These are phyloP conservation scores for Novakomyces olei DNA, from an alignment of 805 yeast genomes.

Conservation along the genomic window DNA sequence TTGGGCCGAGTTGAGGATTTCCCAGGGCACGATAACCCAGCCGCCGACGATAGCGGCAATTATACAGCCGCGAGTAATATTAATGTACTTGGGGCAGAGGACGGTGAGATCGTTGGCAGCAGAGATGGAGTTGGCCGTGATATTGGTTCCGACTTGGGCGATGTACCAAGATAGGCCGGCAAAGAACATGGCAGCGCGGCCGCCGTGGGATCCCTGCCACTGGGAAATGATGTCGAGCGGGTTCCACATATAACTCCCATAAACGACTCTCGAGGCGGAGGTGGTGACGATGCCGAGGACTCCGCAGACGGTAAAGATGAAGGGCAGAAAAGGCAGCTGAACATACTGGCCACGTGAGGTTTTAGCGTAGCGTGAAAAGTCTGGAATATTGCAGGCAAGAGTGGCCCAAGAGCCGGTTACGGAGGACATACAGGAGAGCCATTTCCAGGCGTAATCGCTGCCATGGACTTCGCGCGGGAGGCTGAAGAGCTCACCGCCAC, in stretches of 20 bases:
- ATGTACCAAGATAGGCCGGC: constrained; percentile 26
- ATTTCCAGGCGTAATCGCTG: constrained; percentile 59
- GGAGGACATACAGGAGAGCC: constrained; percentile 31
- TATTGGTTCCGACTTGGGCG: constrained; percentile 55
- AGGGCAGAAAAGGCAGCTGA: constrained; percentile 6
- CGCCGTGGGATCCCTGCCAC: constrained; percentile 9
- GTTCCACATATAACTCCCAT: constrained; percentile 9
- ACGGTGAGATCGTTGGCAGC: constrained; percentile 18
- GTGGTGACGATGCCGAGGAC: constrained; percentile 9
- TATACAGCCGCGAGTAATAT: constrained; percentile 24
- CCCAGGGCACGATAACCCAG: constrained; percentile 22
- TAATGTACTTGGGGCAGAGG: constrained; percentile 24
- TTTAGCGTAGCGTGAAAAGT: constrained; percentile 25
- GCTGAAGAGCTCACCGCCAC: constrained; percentile 12
- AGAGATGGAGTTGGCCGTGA: constrained; percentile 26
- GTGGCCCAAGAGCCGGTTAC: constrained; percentile 14
- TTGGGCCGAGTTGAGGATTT: constrained; percentile 18
- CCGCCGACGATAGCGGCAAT: constrained; percentile 17
- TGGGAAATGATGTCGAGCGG: constrained; percentile 7
- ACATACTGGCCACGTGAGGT: constrained; percentile 7
- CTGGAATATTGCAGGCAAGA: constrained; percentile 27
- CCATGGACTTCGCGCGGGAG: constrained; percentile 22
- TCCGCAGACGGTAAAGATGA: constrained; percentile 6
- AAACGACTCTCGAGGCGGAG: constrained; percentile 8
- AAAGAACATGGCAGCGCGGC: constrained; percentile 10